Base-by-base conservation (phyloP, 441 rosid genomes). In the Jatropha multifida region DNA sequence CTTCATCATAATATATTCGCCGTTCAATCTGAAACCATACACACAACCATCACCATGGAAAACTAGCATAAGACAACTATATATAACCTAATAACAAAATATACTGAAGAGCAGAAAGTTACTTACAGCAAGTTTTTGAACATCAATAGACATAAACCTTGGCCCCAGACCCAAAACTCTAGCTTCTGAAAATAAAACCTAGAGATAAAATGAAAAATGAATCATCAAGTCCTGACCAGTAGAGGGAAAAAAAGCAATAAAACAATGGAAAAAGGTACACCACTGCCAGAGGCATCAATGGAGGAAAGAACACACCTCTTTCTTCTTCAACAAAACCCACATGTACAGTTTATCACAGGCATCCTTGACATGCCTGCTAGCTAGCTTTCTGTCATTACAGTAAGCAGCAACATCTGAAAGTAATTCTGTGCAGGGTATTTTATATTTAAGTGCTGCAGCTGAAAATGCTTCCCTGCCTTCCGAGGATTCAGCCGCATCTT, bases 91-190 rank as follows among this genome's bases (percentile, higher is more conserved):
- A 65, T 5, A 49, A 14, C 2, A 68, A 69, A 6, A 40, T 64
- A 58, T 9, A 38, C 40, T 12, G 7, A 66, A 51, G 37, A 48
- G 54, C 41, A 26, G 20, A 52, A 62, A 68, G 12, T 42, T 27
- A 85, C 97, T 89, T 83, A 93, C 99, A 49, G 93, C 90, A 44
- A 95, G 83, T 78, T 90, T 89, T 79, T 84, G 84, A 55, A 95
- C 85, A 78, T 93, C 93, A 44, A 95, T 70, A 65, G 99, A 85
- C 97, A 95, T 92, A 83, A 95, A 95, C 78, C 86, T 89, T 58
- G 95, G 93, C 48, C 99, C 99, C 70, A 95, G 78, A 77, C 86
- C 94, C 86, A 93, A 44, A 44, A 95, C 97, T 84, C 97, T 85
- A 23, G 95, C 99, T 84, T 90, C 91, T 3, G 96, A 83, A 5